Evolutionary conservation across 23 red algal genomes (phyloP).

Genomic region (Gracilaria gracilis): DNA sequence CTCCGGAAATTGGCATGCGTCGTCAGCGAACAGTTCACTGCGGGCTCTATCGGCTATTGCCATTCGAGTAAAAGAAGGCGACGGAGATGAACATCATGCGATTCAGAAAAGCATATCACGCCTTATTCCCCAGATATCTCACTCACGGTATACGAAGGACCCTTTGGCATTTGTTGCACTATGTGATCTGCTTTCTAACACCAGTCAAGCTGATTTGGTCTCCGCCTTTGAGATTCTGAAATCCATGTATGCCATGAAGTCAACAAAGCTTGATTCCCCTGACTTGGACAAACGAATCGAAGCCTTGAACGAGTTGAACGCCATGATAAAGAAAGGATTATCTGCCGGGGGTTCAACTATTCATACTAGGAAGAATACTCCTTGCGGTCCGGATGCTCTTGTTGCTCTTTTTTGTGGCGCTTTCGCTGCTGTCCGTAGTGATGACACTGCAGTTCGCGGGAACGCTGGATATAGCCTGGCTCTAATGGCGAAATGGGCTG

Average conservation of each 20-base stretch:
- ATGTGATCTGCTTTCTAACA: constrained; percentile 31
- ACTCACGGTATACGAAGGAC: constrained; percentile 20
- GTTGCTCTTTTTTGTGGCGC: constrained; percentile 41
- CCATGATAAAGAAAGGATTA: constrained; percentile 6
- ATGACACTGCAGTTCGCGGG: constrained; percentile 66
- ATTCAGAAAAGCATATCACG: constrained; percentile 15
- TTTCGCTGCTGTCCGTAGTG: constrained; percentile 39
- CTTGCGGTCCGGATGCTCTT: constrained; percentile 24
- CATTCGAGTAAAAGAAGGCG: not conserved
- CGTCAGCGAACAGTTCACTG: not conserved
- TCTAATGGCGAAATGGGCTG: constrained; percentile 58
- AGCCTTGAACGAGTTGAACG: constrained; percentile 45
- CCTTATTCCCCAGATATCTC: constrained; percentile 26
- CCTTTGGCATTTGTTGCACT: constrained; percentile 6
- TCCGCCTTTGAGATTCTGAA: constrained; percentile 16
- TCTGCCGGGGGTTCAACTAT: not conserved
- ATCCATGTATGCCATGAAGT: constrained; percentile 51
- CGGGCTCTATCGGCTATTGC: constrained; percentile 18
- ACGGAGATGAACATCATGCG: not conserved
- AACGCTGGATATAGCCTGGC: constrained; percentile 50
- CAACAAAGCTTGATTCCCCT: constrained; percentile 42
- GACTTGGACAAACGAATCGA: constrained; percentile 53
- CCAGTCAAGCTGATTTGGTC: constrained; percentile 29
- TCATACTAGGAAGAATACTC: not conserved
- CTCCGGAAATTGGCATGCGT: not conserved